Base-by-base conservation (phyloP, 1,139 yeast genomes). In the Saccharomyces hybrid region DNA sequence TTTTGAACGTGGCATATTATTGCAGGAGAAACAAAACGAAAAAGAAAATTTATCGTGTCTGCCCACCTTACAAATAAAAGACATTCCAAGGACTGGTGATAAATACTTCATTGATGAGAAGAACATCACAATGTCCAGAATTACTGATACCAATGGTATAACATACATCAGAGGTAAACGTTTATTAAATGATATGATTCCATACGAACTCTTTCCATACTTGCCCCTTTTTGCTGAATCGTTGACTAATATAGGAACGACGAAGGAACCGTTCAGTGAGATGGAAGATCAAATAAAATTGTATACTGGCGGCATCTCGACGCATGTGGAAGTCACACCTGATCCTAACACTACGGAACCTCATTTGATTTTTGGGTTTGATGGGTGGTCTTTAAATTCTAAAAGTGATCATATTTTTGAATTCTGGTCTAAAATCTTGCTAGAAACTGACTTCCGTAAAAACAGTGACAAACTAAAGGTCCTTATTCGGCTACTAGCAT, bases 271-370 rank as follows among this genome's bases (percentile, higher is more conserved):
- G 1, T 88, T 88, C 78, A 87, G 90, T 20, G 86, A 84, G 48
- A 78, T 93, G 57, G 99, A 93, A 68, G 90, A 93, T 58, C 82
- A 83, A 53, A 90, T 95, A 59, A 88, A 86, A 65, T 76, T 84
- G 52, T 77, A 79, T 57, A 90, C 99, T 0, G 99, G 99, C 25
- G 97, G 98, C 0, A 71, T 93, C 20, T 73, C 81, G 1, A 80
- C 90, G 26, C 76, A 80, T 27, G 75, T 83, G 16, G 76, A 79
- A 58, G 80, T 83, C 3, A 76, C 78, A 49, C 75, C 86, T 3
- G 77, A 83, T 52, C 88, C 91, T 50, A 54, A 57, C 9, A 70
- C 66, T 34, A 55, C 61, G 50, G 54, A 61, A 14, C 71, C 74
- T 28, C 64, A 73, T 34, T 70, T 89, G 52, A 78, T 78, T 51